Conservation (phyloP, 768 basidiomycete genomes). For the Lactifluus pinguis region DNA sequence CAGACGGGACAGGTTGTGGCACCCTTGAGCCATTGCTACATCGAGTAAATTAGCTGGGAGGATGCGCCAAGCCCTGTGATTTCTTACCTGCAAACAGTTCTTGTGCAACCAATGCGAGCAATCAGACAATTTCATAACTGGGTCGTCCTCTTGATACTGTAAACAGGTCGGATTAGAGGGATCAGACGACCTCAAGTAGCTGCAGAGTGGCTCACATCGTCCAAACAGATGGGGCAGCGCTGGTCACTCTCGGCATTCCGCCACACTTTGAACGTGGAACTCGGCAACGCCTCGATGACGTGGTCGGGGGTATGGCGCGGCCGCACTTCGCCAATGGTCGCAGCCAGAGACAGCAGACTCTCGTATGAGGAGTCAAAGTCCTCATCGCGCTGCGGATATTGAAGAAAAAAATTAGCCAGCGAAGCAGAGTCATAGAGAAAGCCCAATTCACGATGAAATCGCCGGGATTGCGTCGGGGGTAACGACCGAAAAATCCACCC, state of each 20-base stretch:
- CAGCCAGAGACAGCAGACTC: constrained; percentile 47
- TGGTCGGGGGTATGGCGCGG: constrained; percentile 55
- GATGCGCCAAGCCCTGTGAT: not conserved
- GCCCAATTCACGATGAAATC: constrained; percentile 44
- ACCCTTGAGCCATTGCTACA: constrained; percentile 70
- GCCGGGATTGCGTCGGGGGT: constrained; percentile 23
- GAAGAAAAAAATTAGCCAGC: constrained; percentile 10
- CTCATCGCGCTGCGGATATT: constrained; percentile 53
- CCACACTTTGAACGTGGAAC: constrained; percentile 61
- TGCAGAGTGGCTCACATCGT: constrained; percentile 49
- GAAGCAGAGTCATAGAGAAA: not conserved
- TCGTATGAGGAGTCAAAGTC: constrained; percentile 74
- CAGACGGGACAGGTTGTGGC: constrained; percentile 79
- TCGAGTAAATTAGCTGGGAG: constrained; percentile 2
- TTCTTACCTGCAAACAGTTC: constrained; percentile 60
- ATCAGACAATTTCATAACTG: constrained; percentile 54
- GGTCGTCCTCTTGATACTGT: constrained; percentile 57
- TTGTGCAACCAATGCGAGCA: constrained; percentile 80
- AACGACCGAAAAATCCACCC: constrained; percentile 2
- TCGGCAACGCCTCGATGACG: constrained; percentile 51
- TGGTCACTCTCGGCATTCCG: constrained; percentile 50
- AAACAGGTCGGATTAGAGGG: constrained; percentile 5
- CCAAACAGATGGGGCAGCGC: constrained; percentile 77
- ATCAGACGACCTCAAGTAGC: constrained; percentile 1
- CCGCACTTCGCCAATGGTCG: constrained; percentile 57